These are phyloP conservation scores for Cercospora sp. DNA, from an alignment of 2,329 filamentous ascomycete species.

Conservation along the genomic window DNA sequence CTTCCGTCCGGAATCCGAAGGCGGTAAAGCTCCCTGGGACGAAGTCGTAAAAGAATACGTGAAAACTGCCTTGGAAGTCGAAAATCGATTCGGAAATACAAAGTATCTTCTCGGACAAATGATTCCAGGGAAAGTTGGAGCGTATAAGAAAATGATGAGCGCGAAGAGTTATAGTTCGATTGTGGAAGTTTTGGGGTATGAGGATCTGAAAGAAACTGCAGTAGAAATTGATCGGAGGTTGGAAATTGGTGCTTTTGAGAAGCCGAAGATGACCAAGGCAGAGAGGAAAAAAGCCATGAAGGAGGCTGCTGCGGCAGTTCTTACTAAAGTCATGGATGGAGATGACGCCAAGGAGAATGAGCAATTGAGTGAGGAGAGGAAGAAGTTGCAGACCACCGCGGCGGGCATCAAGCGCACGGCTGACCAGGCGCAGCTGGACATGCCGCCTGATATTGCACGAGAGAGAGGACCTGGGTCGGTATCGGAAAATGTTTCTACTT, in stretches of 20 bases:
- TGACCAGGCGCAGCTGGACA: slow-evolving; percentile 28
- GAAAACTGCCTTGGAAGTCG: slow-evolving; percentile 68
- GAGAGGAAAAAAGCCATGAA: slow-evolving; percentile 48
- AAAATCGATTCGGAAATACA: slow-evolving; percentile 89
- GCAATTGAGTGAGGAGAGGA: slow-evolving; percentile 36
- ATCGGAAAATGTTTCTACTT: slow-evolving; percentile 25
- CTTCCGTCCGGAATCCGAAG: slow-evolving; percentile 69
- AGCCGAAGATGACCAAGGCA: slow-evolving; percentile 52
- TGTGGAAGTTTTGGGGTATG: slow-evolving; percentile 64
- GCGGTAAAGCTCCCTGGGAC: slow-evolving; percentile 71
- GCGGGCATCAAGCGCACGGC: slow-evolving; percentile 28
- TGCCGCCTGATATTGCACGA: slow-evolving; percentile 27
- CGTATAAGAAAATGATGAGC: slow-evolving; percentile 61
- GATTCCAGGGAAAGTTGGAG: slow-evolving; percentile 73
- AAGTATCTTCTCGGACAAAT: slow-evolving; percentile 87
- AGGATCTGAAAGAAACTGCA: slow-evolving; percentile 63
- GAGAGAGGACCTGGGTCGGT: slow-evolving; percentile 26
- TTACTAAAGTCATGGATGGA: slow-evolving; percentile 43
- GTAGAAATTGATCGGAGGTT: slow-evolving; percentile 64
- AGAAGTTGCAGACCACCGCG: slow-evolving; percentile 20
- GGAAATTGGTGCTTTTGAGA: slow-evolving; percentile 51
- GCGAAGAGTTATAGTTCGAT: slow-evolving; percentile 71
- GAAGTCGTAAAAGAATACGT: slow-evolving; percentile 78
- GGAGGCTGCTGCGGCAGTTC: slow-evolving; percentile 42
- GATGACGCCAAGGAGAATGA: slow-evolving; percentile 11